These are phyloP conservation scores for Actinidia chinensis DNA, from an alignment of 179 eudicot genomes.

Conservation along the genomic window DNA sequence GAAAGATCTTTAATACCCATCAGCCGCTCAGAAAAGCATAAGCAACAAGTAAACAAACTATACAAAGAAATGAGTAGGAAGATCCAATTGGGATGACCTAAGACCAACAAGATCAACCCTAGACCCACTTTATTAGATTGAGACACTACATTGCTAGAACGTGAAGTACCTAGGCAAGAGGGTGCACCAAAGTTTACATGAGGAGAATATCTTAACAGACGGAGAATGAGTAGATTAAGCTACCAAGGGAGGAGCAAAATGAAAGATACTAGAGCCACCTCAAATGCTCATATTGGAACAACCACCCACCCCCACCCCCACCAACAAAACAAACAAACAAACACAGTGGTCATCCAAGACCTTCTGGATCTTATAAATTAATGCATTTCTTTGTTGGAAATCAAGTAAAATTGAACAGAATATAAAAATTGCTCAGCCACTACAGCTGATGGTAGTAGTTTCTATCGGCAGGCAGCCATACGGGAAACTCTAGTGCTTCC, in stretches of 20 bases:
- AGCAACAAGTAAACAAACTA: neutral
- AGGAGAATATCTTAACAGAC: neutral
- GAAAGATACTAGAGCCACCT: neutral
- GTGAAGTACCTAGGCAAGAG: neutral
- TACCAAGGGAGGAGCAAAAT: too few species aligned
- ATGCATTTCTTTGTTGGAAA: neutral
- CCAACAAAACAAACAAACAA: neutral
- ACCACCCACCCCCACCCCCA: too few species aligned
- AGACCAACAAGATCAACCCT: neutral
- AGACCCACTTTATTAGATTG: neutral
- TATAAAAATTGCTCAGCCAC: neutral
- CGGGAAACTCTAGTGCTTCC: constrained; percentile 83
- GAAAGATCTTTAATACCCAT: too few species aligned
- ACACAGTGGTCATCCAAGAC: neutral
- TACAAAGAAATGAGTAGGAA: neutral
- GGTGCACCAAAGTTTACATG: neutral
- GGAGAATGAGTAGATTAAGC: neutral
- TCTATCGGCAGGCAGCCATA: constrained; percentile 60
- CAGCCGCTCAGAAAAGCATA: too few species aligned
- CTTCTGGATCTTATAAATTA: neutral
- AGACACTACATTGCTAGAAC: neutral
- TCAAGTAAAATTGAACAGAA: neutral
- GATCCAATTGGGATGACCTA: constrained; percentile 7
- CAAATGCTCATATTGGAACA: neutral
- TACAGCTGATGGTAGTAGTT: constrained; percentile 9